phyloP scores from a whole-genome alignment of 306 rosid species.

The Carpinus viminea region DNA sequence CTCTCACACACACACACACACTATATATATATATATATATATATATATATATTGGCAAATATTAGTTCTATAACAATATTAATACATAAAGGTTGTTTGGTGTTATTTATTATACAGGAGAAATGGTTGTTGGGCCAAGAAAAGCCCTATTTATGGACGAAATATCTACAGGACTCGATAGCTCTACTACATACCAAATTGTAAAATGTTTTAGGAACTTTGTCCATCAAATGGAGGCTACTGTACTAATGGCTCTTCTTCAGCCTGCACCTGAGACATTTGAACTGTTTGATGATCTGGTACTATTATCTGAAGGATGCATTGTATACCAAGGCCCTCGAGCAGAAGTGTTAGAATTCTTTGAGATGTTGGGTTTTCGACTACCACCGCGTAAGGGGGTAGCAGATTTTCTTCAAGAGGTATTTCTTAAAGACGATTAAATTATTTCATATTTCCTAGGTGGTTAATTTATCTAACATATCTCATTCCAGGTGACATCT shows the following conservation, averaged over 20 bases:
- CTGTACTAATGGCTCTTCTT: conserved; percentile 80
- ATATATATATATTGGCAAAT: no score
- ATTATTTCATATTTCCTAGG: not conserved
- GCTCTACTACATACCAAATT: conserved; percentile 83
- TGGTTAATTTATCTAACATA: conserved; percentile 1
- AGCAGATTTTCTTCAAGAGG: conserved; percentile 97
- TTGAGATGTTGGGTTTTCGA: conserved; percentile 69
- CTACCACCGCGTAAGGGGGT: conserved; percentile 79
- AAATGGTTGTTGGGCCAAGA: conserved; percentile 92
- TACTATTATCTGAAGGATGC: conserved; percentile 70
- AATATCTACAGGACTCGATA: conserved; percentile 91
- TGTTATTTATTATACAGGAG: conserved; percentile 48
- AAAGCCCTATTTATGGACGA: conserved; percentile 87
- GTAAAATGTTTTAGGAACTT: conserved; percentile 75
- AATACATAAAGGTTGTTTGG: not conserved
- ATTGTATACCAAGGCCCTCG: conserved; percentile 83
- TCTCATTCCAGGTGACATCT: conserved; percentile 69
- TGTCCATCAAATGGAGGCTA: conserved; percentile 85
- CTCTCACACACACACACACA: no score
- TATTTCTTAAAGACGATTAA: conserved; percentile 17
- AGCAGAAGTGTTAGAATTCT: conserved; percentile 64
- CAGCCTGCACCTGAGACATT: conserved; percentile 97
- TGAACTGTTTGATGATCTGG: conserved; percentile 80
- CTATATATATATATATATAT: no score
- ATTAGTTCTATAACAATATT: no score